phyloP scores from a whole-genome alignment of 2,329 filamentous ascomycete species.

The Pseudogymnoascus sp. region DNA sequence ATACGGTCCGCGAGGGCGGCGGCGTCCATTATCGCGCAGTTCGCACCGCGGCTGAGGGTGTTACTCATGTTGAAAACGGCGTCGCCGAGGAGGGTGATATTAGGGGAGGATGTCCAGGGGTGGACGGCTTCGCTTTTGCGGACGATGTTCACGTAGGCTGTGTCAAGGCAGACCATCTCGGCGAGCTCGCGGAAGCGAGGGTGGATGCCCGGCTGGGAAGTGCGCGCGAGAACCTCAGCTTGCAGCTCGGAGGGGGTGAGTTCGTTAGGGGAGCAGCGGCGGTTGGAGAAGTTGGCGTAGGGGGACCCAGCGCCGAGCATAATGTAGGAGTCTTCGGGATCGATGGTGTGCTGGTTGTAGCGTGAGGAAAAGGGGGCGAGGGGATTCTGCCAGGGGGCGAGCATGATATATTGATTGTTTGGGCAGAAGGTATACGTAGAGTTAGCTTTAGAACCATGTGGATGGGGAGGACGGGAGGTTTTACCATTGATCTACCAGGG shows the following conservation, averaged over 20 bases:
- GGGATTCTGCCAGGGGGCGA: conserved; percentile 23
- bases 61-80: conserved; percentile 24
- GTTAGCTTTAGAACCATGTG: not conserved
- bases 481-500: not conserved
- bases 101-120: conserved; percentile 16
- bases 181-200: conserved; percentile 17
- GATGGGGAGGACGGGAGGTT: not conserved
- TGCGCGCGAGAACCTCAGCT: conserved; percentile 18
- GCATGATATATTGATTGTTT: conserved; percentile 21
- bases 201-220: conserved; percentile 20
- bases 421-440: conserved; percentile 18
- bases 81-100: conserved; percentile 22
- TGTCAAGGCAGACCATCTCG: conserved; percentile 17
- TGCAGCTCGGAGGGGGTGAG: conserved; percentile 20
- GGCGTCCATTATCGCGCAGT: conserved; percentile 23
- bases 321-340: conserved; percentile 23
- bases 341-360: conserved; percentile 17
- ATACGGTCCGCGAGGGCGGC: conserved; percentile 19
- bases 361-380: conserved; percentile 17
- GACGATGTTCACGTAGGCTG: conserved; percentile 19
- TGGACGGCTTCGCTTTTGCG: conserved; percentile 20
- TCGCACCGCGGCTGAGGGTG: conserved; percentile 23
- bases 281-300: conserved; percentile 18
- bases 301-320: conserved; percentile 23
- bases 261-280: conserved; percentile 15